Evolutionary conservation across 2,329 filamentous ascomycete genomes (phyloP), one percentile per base, ranked within the genome.

Genomic region (Penicillium occitanis): DNA sequence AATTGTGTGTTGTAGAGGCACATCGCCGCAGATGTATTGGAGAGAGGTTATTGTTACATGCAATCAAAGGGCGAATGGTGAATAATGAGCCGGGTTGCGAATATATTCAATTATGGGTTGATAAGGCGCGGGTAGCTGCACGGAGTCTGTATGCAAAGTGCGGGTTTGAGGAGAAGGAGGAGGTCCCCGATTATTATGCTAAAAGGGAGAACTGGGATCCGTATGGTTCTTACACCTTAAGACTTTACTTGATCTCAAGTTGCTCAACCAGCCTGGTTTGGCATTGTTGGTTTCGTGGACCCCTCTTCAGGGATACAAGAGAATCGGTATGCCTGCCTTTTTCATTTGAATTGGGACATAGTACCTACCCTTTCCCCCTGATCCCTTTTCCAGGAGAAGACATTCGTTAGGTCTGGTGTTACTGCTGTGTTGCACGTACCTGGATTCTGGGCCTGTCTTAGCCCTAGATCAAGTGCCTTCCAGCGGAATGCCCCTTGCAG

Each of bases 161-260:
- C 72, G 81, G 79, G 50, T 86, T 85, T 72, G 70, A 77, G 66
- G 78, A 83, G 73, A 73, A 76, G 28, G 80, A 84, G 68, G 74
- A 75, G 55, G 78, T 83, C 55, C 72, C 73, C 57, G 77, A 84
- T 72, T 86, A 85, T 73, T 86, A 85, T 71, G 80, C 80, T 33
- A 76, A 77, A 68, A 68, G 82, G 82, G 61, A 78, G 83, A 66
- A 80, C 79, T 60, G 82, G 80, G 13, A 76, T 83, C 60, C 78
- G 76, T 69, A 82, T 83, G 80, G 69, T 75, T 62, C 72, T 80
- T 42, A 68, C 76, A 64, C 71, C 78, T 61, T 69, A 73, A 71
- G 7, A 4, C 13, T 44, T 48, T 57, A 8, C 30, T 69, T 25
- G 40, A 61, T 25, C 30, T 3, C 25, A 25, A 4, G 25, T 4